Evolutionary conservation across 495 filamentous ascomycete species (phyloP).

Genomic region (Penicillium bialowiezense): DNA sequence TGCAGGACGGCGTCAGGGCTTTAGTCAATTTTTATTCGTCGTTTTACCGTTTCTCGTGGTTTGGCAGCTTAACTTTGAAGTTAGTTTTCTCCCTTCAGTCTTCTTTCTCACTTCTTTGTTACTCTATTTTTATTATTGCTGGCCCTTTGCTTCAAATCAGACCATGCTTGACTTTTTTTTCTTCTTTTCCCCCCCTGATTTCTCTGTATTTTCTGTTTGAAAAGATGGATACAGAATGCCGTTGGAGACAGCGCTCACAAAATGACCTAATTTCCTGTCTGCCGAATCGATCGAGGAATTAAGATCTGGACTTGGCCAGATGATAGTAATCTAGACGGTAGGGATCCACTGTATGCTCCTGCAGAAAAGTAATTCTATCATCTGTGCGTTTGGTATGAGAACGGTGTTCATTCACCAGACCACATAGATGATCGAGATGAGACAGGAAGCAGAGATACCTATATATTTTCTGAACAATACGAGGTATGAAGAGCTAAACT

Average conservation of each 20-base stretch:
- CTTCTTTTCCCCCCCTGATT: neutral
- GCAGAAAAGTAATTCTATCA: neutral
- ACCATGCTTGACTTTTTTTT: neutral
- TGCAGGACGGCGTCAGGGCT: conserved; percentile 23
- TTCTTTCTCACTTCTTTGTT: conserved; percentile 11
- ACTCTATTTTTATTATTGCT: neutral
- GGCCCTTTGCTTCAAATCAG: neutral
- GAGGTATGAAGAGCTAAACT: too few species aligned
- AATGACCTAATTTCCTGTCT: neutral
- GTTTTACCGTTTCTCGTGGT: neutral
- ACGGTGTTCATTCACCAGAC: neutral
- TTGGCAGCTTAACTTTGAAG: too few species aligned
- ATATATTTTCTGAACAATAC: too few species aligned
- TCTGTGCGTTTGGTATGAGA: neutral
- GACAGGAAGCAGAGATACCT: too few species aligned
- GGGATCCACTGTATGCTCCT: neutral
- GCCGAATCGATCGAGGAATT: neutral
- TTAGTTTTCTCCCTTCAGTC: too few species aligned
- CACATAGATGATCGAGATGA: neutral
- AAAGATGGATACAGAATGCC: conserved; percentile 18
- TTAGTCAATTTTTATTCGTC: conserved; percentile 6
- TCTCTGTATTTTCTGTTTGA: conserved; percentile 3
- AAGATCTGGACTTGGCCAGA: neutral
- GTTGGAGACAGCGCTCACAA: conserved; percentile 9
- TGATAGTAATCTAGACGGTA: neutral